phyloP scores from a whole-genome alignment of 225 moss, liverwort and hornwort genomes.

The Lunularia cruciata region DNA sequence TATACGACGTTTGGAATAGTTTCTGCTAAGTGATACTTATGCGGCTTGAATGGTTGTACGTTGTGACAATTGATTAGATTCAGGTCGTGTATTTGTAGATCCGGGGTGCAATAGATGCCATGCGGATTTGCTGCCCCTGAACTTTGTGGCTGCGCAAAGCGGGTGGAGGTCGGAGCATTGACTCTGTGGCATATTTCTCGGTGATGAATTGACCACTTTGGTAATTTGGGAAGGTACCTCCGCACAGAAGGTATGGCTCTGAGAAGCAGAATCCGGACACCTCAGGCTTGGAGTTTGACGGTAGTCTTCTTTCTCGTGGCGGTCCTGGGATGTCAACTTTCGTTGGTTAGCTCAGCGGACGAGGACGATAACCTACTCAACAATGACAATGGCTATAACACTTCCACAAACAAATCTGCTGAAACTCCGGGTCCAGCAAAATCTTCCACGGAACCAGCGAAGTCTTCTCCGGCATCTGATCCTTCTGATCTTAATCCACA shows the following conservation, averaged over 20 bases:
- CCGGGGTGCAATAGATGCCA: slow-evolving; percentile 1
- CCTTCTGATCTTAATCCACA: slow-evolving; percentile 20
- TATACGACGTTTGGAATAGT: background rate
- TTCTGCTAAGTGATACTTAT: background rate
- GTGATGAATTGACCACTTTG: slow-evolving; percentile 8
- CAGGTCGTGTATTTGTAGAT: background rate
- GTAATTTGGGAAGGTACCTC: background rate
- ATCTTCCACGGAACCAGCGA: too few relatives aligned
- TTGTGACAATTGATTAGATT: background rate
- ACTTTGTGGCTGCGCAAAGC: background rate
- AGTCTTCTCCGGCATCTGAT: too few relatives aligned
- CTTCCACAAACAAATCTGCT: slow-evolving; percentile 2
- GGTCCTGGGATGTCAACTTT: slow-evolving; percentile 12
- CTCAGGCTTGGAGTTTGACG: background rate
- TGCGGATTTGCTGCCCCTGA: slow-evolving; percentile 11
- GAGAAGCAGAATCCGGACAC: slow-evolving; percentile 7
- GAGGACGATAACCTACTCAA: background rate
- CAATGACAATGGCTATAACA: background rate
- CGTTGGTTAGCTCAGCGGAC: background rate
- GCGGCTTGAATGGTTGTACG: background rate
- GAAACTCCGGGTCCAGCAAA: background rate
- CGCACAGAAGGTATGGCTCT: slow-evolving; percentile 3
- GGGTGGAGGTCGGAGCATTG: slow-evolving; percentile 5
- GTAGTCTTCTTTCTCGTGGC: slow-evolving; percentile 15
- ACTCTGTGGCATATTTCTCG: background rate